These are phyloP conservation scores for Arabidopsis suecica DNA, from an alignment of 345 rosid species.

Conservation along the genomic window DNA sequence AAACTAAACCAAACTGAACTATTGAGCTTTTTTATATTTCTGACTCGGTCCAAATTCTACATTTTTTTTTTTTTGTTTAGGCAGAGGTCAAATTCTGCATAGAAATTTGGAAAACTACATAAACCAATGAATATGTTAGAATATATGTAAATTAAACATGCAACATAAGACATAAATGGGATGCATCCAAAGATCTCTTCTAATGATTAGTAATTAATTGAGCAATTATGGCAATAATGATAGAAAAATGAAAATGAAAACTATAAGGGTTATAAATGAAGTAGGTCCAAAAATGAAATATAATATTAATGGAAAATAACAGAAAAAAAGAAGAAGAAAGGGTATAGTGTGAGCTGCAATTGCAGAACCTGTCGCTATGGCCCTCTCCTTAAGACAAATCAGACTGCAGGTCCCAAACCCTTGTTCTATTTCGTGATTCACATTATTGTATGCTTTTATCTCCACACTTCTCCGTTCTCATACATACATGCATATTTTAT, in stretches of 20 bases:
- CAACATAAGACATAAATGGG: constrained; percentile 24
- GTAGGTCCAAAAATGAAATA: constrained; percentile 36
- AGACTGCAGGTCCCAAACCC: constrained; percentile 47
- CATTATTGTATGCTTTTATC: constrained; percentile 44
- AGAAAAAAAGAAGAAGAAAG: constrained; percentile 29
- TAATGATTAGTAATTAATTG: constrained; percentile 41
- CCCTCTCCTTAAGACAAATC: constrained; percentile 45
- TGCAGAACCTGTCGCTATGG: constrained; percentile 45
- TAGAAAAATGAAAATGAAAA: constrained; percentile 36
- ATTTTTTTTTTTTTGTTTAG: too few species aligned
- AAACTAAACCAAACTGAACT: background rate
- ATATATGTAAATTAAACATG: constrained; percentile 23
- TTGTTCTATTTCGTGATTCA: constrained; percentile 51
- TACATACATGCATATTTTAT: constrained; percentile 9
- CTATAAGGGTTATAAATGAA: constrained; percentile 26
- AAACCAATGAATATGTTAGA: constrained; percentile 1
- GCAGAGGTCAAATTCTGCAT: too few species aligned
- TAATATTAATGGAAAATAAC: constrained; percentile 12
- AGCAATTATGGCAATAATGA: constrained; percentile 34
- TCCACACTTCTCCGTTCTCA: constrained; percentile 20
- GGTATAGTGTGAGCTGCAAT: constrained; percentile 40
- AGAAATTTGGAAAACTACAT: background rate
- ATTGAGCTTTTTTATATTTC: background rate
- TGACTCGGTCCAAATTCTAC: background rate
- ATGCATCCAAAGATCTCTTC: constrained; percentile 29